Evolutionary conservation across 768 basidiomycete species (phyloP), one percentile per base, ranked within the genome.

Genomic region (Gautieria morchelliformis): DNA sequence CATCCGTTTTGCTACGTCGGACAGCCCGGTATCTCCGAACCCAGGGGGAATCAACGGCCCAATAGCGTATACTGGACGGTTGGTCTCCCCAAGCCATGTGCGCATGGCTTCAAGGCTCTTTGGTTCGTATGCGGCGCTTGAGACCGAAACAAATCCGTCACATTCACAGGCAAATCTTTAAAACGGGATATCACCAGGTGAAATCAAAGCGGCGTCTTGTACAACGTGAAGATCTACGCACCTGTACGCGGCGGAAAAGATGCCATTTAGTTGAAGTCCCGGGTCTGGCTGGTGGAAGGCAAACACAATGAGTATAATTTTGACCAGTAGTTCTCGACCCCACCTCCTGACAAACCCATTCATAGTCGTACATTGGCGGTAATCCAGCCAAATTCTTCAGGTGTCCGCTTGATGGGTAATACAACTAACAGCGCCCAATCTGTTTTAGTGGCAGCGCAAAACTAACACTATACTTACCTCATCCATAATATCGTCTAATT

Each of bases 281-380:
- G 17, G 42, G 2, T 5, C 9, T 3, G 8, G n/a, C 42, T 22
- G 14, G 42, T 44, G n/a, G 8, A 17, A 22, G n/a, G n/a, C 10
- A 9, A 17, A 22, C 42, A 22, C n/a, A 5, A 37, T 37, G 35
- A 37, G 42, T 5, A 17, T 17, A 12, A 41, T n/a, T 41, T 8
- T 41, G 3, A 17, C 3, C 42, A 44, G 42, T 17, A 19, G n/a
- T 19, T 14, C 14, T 44, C 42, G 42, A 37, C 35, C 32, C 22
- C 49, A 59, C 62, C 40, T 60, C 17, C 44, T 66, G 63, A 10
- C 64, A 61, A 37, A 53, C 63, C 27, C 61, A 62, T 46, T 64
- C 66, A 48, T 66, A 59, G 51, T 65, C 64, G 45, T 64, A 63
- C 58, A 65, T 62, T 20, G 63, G 47, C 2, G 63, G 66, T 30